These are phyloP conservation scores for Aspergillus panamensis DNA, from an alignment of 495 filamentous ascomycete genomes.

Conservation along the genomic window DNA sequence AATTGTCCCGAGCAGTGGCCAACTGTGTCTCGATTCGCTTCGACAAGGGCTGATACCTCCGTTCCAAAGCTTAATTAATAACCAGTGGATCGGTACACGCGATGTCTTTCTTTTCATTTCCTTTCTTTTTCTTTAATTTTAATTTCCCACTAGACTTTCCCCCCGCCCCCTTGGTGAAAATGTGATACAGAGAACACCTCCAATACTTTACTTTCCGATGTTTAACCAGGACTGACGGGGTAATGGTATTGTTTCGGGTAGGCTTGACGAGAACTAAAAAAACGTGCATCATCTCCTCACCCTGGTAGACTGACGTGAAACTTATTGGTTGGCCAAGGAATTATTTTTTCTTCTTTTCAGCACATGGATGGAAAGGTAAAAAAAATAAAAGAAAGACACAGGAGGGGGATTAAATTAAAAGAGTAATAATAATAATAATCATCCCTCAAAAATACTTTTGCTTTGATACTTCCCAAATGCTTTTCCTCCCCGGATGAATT, in stretches of 20 bases:
- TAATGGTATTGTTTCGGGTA: constrained; percentile 12
- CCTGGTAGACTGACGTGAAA: neutral
- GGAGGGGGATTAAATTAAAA: neutral
- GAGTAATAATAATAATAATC: too few species aligned
- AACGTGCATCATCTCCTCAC: constrained; percentile 15
- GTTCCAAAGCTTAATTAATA: constrained; percentile 45
- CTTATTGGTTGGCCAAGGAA: neutral
- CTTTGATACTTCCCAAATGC: neutral
- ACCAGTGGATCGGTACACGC: constrained; percentile 22
- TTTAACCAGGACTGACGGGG: constrained; percentile 9
- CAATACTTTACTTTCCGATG: constrained; percentile 1
- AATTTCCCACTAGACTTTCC: neutral
- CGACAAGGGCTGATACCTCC: constrained; percentile 28
- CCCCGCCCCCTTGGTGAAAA: neutral
- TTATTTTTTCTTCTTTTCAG: constrained; percentile 8
- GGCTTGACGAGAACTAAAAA: constrained; percentile 22
- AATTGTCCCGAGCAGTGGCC: constrained; percentile 21
- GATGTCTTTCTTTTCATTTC: constrained; percentile 14
- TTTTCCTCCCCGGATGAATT: neutral
- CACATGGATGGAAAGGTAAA: constrained; percentile 4
- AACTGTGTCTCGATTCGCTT: constrained; percentile 22
- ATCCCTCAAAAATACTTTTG: neutral
- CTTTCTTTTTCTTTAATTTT: constrained; percentile 6
- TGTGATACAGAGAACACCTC: neutral
- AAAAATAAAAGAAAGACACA: constrained; percentile 4